Evolutionary conservation across 768 basidiomycete species (phyloP).

Genomic region (Hygrophoropsis aurantiaca): DNA sequence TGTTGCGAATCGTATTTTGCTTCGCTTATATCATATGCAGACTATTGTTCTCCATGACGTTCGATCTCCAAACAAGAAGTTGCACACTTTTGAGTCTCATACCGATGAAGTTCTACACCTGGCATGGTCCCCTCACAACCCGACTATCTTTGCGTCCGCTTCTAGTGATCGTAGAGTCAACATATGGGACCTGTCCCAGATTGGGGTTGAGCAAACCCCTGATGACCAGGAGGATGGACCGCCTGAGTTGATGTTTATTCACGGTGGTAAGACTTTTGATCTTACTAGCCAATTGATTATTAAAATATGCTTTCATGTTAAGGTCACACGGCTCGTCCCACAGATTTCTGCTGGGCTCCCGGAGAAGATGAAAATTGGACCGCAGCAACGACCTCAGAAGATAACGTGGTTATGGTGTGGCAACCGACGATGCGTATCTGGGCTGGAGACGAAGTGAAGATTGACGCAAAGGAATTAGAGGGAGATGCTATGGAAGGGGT

Average conservation of each 20-base stretch:
- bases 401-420: constrained; percentile 98
- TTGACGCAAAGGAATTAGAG: constrained; percentile 86
- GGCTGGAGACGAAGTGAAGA: constrained; percentile 84
- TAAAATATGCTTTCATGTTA: constrained; percentile 2
- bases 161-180: constrained; percentile 92
- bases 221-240: constrained; percentile 99
- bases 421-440: constrained; percentile 93
- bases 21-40: constrained; percentile 38
- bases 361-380: constrained; percentile 82
- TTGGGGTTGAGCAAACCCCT: constrained; percentile 94
- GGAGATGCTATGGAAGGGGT: constrained; percentile 76
- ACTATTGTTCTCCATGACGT: constrained; percentile 88
- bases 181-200: constrained; percentile 90
- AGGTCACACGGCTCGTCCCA: constrained; percentile 88
- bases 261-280: constrained; percentile 66
- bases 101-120: constrained; percentile 93
- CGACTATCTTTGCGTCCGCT: constrained; percentile 91
- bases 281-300: not conserved
- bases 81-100: constrained; percentile 92
- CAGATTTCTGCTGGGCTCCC: constrained; percentile 96
- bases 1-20: not conserved
- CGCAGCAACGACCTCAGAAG: constrained; percentile 85
- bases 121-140: constrained; percentile 92
- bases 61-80: constrained; percentile 65
- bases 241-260: constrained; percentile 93